Conservation (phyloP, 106 monocot species). For the Apostasia shenzhenica region DNA sequence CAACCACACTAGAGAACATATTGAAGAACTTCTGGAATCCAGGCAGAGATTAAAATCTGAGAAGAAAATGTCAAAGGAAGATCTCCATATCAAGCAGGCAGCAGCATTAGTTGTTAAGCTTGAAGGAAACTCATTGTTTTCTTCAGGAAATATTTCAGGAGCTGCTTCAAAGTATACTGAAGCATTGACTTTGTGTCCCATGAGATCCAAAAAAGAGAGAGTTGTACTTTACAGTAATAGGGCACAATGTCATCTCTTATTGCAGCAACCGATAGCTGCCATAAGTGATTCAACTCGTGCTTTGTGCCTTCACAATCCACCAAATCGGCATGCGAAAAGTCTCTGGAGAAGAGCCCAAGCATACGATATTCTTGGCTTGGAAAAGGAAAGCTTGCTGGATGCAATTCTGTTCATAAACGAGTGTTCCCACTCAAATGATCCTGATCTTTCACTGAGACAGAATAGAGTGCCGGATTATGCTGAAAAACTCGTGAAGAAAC, state of each 20-base stretch:
- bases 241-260: constrained; percentile 88
- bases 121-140: constrained; percentile 87
- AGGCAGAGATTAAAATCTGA: constrained; percentile 57
- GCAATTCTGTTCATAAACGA: constrained; percentile 86
- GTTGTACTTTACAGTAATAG: constrained; percentile 87
- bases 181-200: constrained; percentile 84
- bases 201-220: constrained; percentile 83
- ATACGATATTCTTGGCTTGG: constrained; percentile 81
- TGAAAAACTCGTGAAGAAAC: constrained; percentile 84
- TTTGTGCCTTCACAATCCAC: constrained; percentile 75
- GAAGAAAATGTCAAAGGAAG: constrained; percentile 83
- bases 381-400: constrained; percentile 89
- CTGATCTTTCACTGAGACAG: constrained; percentile 61
- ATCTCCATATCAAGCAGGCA: constrained; percentile 80
- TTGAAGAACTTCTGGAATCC: constrained; percentile 52
- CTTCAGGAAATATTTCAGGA: constrained; percentile 69
- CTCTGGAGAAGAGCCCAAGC: constrained; percentile 94
- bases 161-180: constrained; percentile 84
- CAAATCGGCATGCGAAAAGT: constrained; percentile 80
- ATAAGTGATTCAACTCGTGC: constrained; percentile 92
- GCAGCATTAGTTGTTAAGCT: constrained; percentile 79
- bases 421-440: constrained; percentile 75
- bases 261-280: constrained; percentile 80
- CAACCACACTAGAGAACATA: constrained; percentile 36
- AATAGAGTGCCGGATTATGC: constrained; percentile 97